These are phyloP conservation scores for Colletotrichum lentis DNA, from an alignment of 2,329 filamentous ascomycete genomes.

Conservation along the genomic window DNA sequence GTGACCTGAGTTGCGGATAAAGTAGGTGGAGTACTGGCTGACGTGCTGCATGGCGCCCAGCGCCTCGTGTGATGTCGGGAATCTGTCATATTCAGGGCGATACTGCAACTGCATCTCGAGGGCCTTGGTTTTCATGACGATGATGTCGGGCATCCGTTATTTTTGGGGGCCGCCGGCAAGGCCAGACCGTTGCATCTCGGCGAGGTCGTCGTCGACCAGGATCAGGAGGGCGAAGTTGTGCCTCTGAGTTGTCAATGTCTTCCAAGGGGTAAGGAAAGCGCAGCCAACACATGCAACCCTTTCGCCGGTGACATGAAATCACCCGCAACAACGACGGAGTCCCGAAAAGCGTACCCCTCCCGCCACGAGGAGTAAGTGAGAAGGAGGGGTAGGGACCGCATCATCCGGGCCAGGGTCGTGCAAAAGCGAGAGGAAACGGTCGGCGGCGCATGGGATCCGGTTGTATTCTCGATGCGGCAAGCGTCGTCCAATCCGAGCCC, in stretches of 20 bases:
- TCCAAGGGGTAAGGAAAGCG: constrained; percentile 18
- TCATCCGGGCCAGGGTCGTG: constrained; percentile 25
- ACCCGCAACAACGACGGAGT: constrained; percentile 23
- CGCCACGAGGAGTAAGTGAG: not conserved
- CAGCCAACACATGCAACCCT: constrained; percentile 40
- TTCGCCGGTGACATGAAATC: constrained; percentile 23
- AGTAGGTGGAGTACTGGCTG: constrained; percentile 8
- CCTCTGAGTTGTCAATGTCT: constrained; percentile 36
- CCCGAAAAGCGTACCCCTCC: constrained; percentile 25
- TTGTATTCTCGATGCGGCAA: constrained; percentile 7
- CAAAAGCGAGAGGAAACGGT: constrained; percentile 9
- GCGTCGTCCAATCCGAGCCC: constrained; percentile 36
- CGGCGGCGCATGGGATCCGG: constrained; percentile 18
- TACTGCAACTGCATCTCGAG: constrained; percentile 2
- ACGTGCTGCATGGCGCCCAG: constrained; percentile 16
- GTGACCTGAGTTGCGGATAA: constrained; percentile 12
- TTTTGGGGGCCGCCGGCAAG: constrained; percentile 23
- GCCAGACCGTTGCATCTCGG: constrained; percentile 29
- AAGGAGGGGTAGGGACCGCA: constrained; percentile 26
- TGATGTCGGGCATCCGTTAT: constrained; percentile 12
- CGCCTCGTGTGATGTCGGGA: constrained; percentile 3
- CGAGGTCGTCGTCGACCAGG: constrained; percentile 26
- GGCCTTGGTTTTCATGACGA: constrained; percentile 7
- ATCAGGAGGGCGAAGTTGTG: constrained; percentile 20
- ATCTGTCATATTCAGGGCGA: not conserved